Base-by-base conservation (phyloP, 805 yeast genomes). In the Candida chauliodis region DNA sequence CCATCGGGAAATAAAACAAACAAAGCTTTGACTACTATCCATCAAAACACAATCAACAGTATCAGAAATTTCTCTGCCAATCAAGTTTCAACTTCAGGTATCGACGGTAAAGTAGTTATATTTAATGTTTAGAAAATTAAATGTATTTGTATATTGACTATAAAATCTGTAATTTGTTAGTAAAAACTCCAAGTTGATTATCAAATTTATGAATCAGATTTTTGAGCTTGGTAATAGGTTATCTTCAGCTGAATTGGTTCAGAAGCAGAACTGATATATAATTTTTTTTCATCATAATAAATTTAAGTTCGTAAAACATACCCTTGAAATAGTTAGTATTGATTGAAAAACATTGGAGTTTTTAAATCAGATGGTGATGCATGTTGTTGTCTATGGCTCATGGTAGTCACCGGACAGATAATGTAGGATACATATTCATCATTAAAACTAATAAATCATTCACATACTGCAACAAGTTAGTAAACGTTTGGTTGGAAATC, bases 201-300 rank as follows among this genome's bases (percentile, higher is more conserved):
- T 30, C 17, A 7, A 22, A 34, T 26, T 26, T 26, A 34, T 34
- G 21, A 24, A 37, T 37, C 40, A 37, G 40, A 34, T 34, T 17
- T 22, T 25, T 17, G 68, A 72, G 76, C 73, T 74, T 79, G 79
- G 85, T 85, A 76, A 68, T 55, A 56, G 58, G 68, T 74, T 83
- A 75, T 85, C 93, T 84, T 84, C 95, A 78, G 69, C 56, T 60
- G 49, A 60, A 63, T 71, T 61, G 76, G 76, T 73, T 87, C 96
- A 87, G 96, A 87, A 87, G 96, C 96, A 87, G 96, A 87, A 87
- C 96, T 87, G 96, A 84, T 7, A 27, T 75, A 60, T 52, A 50
- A 30, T 55, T 56, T 52, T 66, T 64, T 75, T 62, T 81, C 89
- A 82, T 82, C 89, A 80, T 68, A 45, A 50, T 51, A 66, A 30